Evolutionary conservation across 2,329 filamentous ascomycete genomes (phyloP).

Genomic region (Zasmidium citrigriseum): DNA sequence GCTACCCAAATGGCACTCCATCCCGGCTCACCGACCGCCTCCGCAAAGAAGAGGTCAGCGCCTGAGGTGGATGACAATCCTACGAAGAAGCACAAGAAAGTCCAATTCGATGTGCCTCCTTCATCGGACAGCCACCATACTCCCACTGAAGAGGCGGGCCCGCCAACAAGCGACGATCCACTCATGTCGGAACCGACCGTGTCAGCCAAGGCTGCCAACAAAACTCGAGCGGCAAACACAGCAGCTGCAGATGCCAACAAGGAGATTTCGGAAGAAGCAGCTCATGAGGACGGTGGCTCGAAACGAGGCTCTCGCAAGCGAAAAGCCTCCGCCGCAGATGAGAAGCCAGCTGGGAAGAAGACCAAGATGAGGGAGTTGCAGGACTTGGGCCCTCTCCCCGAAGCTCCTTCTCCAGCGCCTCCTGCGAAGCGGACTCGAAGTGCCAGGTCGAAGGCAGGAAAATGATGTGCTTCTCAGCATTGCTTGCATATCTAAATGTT

Average conservation of each 20-base stretch:
- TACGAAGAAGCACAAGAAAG: conserved; percentile 17
- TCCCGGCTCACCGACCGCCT: conserved; percentile 12
- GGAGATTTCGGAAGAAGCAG: neutral
- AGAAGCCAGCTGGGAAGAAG: conserved; percentile 8
- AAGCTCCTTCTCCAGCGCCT: conserved; percentile 9
- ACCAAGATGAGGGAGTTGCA: conserved; percentile 12
- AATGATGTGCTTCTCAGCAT: too few species aligned
- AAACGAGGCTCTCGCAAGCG: conserved; percentile 6
- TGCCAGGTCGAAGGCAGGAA: conserved; percentile 22
- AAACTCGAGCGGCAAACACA: neutral
- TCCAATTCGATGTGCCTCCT: conserved; percentile 16
- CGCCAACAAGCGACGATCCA: conserved; percentile 11
- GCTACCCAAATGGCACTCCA: conserved; percentile 19
- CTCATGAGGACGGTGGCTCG: neutral
- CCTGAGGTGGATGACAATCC: conserved; percentile 2
- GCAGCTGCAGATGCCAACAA: conserved; percentile 8
- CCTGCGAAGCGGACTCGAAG: conserved; percentile 24
- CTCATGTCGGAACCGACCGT: conserved; percentile 9
- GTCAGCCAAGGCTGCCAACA: neutral
- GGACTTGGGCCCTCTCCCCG: conserved; percentile 4
- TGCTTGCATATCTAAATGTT: neutral
- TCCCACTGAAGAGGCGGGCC: neutral
- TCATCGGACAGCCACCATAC: neutral
- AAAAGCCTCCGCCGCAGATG: conserved; percentile 9
- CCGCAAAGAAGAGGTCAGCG: conserved; percentile 13